Base-by-base conservation (phyloP, 345 rosid genomes). In the Dovyalis caffra region DNA sequence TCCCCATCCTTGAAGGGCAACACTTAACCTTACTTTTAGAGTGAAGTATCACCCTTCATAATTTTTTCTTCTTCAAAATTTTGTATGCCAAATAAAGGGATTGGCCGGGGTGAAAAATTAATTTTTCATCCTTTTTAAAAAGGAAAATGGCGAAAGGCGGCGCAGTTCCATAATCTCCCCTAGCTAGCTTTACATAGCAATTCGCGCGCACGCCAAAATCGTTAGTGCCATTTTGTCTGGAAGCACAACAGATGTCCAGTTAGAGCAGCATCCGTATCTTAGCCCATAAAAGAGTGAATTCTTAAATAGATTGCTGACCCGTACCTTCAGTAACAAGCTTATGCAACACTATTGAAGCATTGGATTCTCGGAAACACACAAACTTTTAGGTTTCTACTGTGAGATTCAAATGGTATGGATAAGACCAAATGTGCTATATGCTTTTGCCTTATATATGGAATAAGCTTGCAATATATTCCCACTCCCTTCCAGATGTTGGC, bases 341-440 rank as follows among this genome's bases (percentile, higher is more conserved):
- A 25, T 21, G 26, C 23, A 23, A 34, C 69, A 75, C n/a, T n/a
- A n/a, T 49, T n/a, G 72, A 78, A 47, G 70, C 80, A 86, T 82
- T 82, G 77, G 86, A 84, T 82, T 80, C 82, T 69, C 38, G 61
- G 70, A 26, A 74, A 80, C 80, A 64, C 40, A 20, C 25, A 71
- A 31, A n/a, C 60, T 73, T 77, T 72, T 1, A 71, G 66, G 63
- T 67, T 40, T 34, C 49, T 75, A 64, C 67, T 68, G 77, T 65
- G 68, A 64, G 87, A 83, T 81, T 74, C 81, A 69, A 62, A 57
- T 70, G 72, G 67, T 6, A 31, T 73, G 85, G 85, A 85, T 75
- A 70, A 83, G 86, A 81, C 80, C 77, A 79, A 73, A 51, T 83
- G 82, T 79, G 85, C 80, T 66, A 63, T 76, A 63, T 82, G 83